Evolutionary conservation across 305 asterid species (phyloP).

Genomic region (Fraxinus latifolia): DNA sequence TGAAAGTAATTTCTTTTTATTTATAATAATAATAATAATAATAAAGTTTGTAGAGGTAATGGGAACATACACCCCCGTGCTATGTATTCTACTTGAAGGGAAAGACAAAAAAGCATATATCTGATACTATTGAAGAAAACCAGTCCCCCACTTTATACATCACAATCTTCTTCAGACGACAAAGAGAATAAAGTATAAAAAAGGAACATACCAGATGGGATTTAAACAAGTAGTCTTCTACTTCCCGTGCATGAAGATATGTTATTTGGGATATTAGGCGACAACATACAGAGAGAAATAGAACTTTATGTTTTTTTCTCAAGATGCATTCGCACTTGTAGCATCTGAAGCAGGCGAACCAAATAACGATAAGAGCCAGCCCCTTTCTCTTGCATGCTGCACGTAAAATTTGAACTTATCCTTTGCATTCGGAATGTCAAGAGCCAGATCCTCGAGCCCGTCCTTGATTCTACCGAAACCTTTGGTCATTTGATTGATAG

Average conservation of each 20-base stretch:
- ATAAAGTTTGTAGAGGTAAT: not conserved
- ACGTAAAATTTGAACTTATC: slow-evolving; percentile 64
- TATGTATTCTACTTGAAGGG: not conserved
- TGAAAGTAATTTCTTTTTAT: not conserved
- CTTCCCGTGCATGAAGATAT: not conserved
- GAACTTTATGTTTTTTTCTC: slow-evolving; percentile 22
- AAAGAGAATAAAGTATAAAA: not conserved
- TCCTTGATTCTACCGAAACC: slow-evolving; percentile 86
- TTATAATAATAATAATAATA: no score
- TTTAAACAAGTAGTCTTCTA: not conserved
- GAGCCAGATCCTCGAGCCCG: slow-evolving; percentile 88
- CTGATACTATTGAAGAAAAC: not conserved
- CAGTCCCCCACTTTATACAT: not conserved
- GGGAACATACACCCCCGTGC: not conserved
- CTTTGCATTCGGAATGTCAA: slow-evolving; percentile 84
- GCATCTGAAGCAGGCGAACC: slow-evolving; percentile 26
- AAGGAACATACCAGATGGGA: not conserved
- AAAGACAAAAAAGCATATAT: not conserved
- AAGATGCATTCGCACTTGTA: slow-evolving; percentile 23
- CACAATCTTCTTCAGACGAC: not conserved
- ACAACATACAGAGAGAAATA: not conserved
- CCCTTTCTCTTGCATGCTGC: slow-evolving; percentile 51
- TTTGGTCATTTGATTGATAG: slow-evolving; percentile 88
- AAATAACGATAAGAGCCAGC: slow-evolving; percentile 59
- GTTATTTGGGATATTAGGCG: not conserved